A percentile compares a stretch with the other conserved stretches of the same genome.
phyloP scores from a whole-genome alignment of 2,329 filamentous ascomycete genomes.

The Lecanicillium sp. region DNA sequence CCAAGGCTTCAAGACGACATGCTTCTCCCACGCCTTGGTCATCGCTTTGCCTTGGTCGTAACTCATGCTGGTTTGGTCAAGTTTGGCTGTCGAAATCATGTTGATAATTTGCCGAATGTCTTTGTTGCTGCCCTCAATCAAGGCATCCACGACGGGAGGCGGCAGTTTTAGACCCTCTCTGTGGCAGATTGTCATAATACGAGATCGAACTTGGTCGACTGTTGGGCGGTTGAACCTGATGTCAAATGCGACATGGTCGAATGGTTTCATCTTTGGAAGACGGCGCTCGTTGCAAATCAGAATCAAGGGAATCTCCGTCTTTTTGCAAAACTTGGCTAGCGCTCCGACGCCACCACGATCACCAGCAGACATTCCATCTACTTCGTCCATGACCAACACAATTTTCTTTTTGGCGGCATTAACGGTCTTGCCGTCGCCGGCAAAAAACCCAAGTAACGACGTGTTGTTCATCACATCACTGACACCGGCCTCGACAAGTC shows the following conservation, averaged over 20 bases:
- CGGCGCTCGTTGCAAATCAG: conserved; percentile 95
- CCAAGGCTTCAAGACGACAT: conserved; percentile 94
- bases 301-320: conserved; percentile 89
- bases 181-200: conserved; percentile 92
- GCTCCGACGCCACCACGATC: conserved; percentile 94
- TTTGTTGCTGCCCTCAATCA: conserved; percentile 91
- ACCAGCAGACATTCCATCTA: conserved; percentile 96
- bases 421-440: conserved; percentile 71
- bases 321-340: conserved; percentile 88
- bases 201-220: conserved; percentile 80
- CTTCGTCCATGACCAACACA: conserved; percentile 96
- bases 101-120: conserved; percentile 98
- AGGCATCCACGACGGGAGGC: conserved; percentile 72
- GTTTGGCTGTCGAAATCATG: conserved; percentile 90
- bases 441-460: conserved; percentile 85
- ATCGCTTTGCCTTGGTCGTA: conserved; percentile 85
- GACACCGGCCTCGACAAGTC: conserved; percentile 82
- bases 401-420: conserved; percentile 83
- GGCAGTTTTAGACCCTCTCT: conserved; percentile 85
- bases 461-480: conserved; percentile 89
- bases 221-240: conserved; percentile 84
- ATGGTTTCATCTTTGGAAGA: conserved; percentile 96
- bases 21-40: conserved; percentile 98
- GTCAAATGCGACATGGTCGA: conserved; percentile 78
- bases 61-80: conserved; percentile 72